A percentile compares a stretch with the other conserved stretches of the same genome.
Evolutionary conservation across 192 early-diverging fungal genomes (phyloP).

Genomic region (Phlyctochytrium arcticum): DNA sequence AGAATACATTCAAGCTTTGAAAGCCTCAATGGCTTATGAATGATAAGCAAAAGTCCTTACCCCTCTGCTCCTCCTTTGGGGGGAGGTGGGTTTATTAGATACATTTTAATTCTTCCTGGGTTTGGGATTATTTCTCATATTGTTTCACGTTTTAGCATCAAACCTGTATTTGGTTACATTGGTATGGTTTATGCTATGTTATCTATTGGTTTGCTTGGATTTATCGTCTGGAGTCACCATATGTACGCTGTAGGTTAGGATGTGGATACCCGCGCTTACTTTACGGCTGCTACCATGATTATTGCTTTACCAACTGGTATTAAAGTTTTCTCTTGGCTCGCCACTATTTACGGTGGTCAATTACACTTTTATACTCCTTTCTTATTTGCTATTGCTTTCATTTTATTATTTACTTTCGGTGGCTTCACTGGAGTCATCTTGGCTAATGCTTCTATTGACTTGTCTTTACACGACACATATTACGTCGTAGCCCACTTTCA

Average conservation of each 20-base stretch:
- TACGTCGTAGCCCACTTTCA: slow-evolving; percentile 39
- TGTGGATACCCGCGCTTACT: slow-evolving; percentile 36
- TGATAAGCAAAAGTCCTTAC: too few relatives aligned
- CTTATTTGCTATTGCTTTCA: slow-evolving; percentile 34
- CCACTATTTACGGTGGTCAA: slow-evolving; percentile 41
- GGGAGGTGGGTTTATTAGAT: too few relatives aligned
- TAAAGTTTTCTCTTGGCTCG: slow-evolving; percentile 38
- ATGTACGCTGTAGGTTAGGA: slow-evolving; percentile 55
- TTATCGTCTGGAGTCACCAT: slow-evolving; percentile 42
- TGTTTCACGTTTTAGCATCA: slow-evolving; percentile 37
- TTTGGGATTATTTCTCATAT: slow-evolving; percentile 38
- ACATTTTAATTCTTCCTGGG: slow-evolving; percentile 33
- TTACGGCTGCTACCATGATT: slow-evolving; percentile 50
- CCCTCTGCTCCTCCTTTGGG: too few relatives aligned
- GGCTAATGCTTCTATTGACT: slow-evolving; percentile 40
- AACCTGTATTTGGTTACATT: slow-evolving; percentile 29
- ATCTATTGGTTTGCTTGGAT: slow-evolving; percentile 30
- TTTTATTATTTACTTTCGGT: slow-evolving; percentile 43
- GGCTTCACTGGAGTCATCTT: slow-evolving; percentile 45
- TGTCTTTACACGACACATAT: slow-evolving; percentile 42
- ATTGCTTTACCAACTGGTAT: slow-evolving; percentile 52
- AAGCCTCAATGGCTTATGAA: too few relatives aligned
- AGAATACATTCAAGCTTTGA: too few relatives aligned
- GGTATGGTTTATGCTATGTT: slow-evolving; percentile 33
- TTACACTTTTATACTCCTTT: slow-evolving; percentile 44